Base-by-base conservation (phyloP, 1,284 basidiomycete genomes). In the Lentinus polychrous region DNA sequence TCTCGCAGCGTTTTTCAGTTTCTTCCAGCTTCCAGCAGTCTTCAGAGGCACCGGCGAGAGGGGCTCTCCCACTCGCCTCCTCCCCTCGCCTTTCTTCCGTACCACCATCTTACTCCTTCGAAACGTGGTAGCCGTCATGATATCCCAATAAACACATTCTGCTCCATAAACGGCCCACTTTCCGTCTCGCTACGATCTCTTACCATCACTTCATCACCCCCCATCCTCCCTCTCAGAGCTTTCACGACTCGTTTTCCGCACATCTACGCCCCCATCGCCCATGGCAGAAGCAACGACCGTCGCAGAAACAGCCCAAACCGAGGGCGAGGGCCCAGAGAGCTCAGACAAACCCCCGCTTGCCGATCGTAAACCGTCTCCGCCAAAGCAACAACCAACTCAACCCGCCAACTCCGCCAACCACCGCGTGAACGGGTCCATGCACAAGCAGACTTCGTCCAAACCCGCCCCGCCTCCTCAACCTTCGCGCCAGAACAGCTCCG, bases 291-390 rank as follows among this genome's bases (percentile, higher is more conserved):
- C 7, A 5, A 5, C 42, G 10, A 48, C 35, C 44, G 54, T 59
- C 20, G 54, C 52, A 27, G 62, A 81, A 53, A 69, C 79, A 38
- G 58, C 76, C 22, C 74, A 76, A 59, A 66, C 73, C 46, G 79
- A 82, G 57, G 71, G 72, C 51, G 80, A 83, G 54, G 70, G 72
- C 48, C 66, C 72, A 45, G 79, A 83, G 59, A 69, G 73, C 48
- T 70, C 78, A 60, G 80, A 82, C 64, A 79, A 77, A 74, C 76
- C 77, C 42, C 74, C 75, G 58, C 72, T 62, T 60, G 51, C 57
- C 54, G 52, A 51, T 55, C 52, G 45, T 53, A 58, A 53, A 58
- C 48, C 52, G 43, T 49, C 52, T 55, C 49, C 47, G 46, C 37
- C 15, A 15, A 43, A 50, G 37, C 38, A 39, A 54, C 49, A 41